Base-by-base conservation (phyloP, 305 asterid species). In the Striga hermonthica region DNA sequence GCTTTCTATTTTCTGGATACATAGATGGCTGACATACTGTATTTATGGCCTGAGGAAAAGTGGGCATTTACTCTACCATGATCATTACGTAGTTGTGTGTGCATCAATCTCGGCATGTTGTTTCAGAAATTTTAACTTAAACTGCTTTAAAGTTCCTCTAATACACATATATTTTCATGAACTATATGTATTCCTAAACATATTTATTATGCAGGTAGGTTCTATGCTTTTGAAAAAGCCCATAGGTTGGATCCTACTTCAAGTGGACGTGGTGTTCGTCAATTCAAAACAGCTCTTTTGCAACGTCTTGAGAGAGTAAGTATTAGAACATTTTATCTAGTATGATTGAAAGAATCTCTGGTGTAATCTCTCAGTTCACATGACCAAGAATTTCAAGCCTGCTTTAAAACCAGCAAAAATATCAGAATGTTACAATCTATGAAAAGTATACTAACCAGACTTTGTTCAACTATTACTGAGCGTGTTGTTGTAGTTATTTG, bases 221-320 rank as follows among this genome's bases (percentile, higher is more conserved):
- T 93, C 82, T 90, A 93, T 85, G 99, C 99, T 71, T 90, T 93
- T 75, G 96, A 90, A 74, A 90, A 93, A 77, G 99, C 97, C 72
- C 99, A 93, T 73, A 81, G 90, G 71, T 71, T 93, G 87, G 99
- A 93, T 75, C 97, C 99, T 58, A 86, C 84, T 65, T 93, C 97
- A 0, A 93, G 95, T 76, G 99, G 99, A 68, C 96, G 97, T 67
- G 97, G 99, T 75, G 99, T 90, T 65, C 95, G 99, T 53, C 99
- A 93, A 73, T 93, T 93, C 74, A 93, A 90, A 85, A 93, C 99
- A 34, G 97, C 99, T 73, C 97, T 93, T 75, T 72, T 90, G 82
- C 97, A 90, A 73, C 95, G 95, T 10, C 87, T 93, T 69, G 99
- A 93, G 81, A 85, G 95, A 85, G 99, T 93, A 81, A 77, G 82